Base-by-base conservation (phyloP, 352 stramenopile species). In the Blastocystis sp. region DNA sequence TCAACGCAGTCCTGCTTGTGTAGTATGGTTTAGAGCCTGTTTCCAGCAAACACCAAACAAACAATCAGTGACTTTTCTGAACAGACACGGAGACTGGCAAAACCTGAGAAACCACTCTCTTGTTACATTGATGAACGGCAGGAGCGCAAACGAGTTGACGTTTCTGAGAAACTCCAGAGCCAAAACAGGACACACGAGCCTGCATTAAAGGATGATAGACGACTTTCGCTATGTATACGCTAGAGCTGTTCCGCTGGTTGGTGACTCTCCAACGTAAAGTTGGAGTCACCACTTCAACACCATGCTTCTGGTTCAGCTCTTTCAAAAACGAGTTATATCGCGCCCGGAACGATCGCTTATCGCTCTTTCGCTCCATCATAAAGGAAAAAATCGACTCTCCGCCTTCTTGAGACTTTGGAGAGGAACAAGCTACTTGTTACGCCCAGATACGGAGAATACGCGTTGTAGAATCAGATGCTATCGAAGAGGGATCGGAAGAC, bases 1-100 rank as follows among this genome's bases (percentile, higher is more conserved):
- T 99, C 90, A 99, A 99, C 92, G 96, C 96, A 41, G 96, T 99
- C 64, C 93, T 99, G 64, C 93, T 99, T 80, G 97, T 99, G 53
- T 99, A 98, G 93, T 79, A 75, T 68, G 54, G 37, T 26, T 66
- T 53, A 29, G 7, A 34, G 73, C 18, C 23, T 84, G 73, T 84
- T 84, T 26, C 26, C 6, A 29, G 7, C 26, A 56, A 56, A 55
- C 50, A 59, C 11, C 11, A 59, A 13, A 59, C 50, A 59, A n/a
- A 59, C 11, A 59, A 13, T n/a, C 50, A 59, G 20, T 59, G 20
- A 13, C 11, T 13, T 59, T n/a, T n/a, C 20, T n/a, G 20, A 59
- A 59, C 50, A n/a, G 20, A 59, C 20, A n/a, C 11, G 50, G 50
- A 59, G 20, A 59, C 20, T 13, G 50, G 50, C 50, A 59, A n/a